Evolutionary conservation across 2,329 filamentous ascomycete species (phyloP).

Genomic region (Arthrobotrys sinensis): DNA sequence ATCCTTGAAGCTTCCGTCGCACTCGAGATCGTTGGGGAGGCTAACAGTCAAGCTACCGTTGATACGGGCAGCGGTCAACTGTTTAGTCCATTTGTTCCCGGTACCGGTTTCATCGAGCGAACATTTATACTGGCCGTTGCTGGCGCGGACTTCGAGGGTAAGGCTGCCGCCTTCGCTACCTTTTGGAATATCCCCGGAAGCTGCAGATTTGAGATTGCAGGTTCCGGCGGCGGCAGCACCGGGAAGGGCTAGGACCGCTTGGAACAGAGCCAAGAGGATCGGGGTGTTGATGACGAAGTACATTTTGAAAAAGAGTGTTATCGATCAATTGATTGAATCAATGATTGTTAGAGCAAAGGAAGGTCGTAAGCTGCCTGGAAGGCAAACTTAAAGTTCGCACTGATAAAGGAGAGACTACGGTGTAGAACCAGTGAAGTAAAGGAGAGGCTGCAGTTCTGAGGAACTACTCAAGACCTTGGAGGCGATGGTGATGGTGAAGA

Average conservation of each 20-base stretch:
- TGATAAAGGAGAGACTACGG: constrained; percentile 15
- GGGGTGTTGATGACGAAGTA: constrained; percentile 26
- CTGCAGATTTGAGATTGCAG: not conserved
- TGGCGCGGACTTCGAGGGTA: not conserved
- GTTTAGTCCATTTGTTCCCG: not conserved
- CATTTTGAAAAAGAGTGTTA: constrained; percentile 9
- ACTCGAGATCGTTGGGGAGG: not conserved
- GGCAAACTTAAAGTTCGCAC: not conserved
- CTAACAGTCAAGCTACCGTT: constrained; percentile 11
- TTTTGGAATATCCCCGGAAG: not conserved
- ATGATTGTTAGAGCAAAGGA: not conserved
- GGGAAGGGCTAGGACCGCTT: constrained; percentile 18
- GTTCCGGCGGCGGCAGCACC: not conserved
- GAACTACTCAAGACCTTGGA: constrained; percentile 8
- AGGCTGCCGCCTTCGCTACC: constrained; percentile 1
- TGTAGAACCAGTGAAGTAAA: not conserved
- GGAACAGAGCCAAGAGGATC: constrained; percentile 30
- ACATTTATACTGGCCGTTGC: not conserved
- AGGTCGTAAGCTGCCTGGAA: not conserved
- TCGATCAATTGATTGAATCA: not conserved
- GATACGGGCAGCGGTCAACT: not conserved
- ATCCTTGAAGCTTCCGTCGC: not conserved
- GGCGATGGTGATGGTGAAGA: not conserved
- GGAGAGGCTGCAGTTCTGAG: constrained; percentile 19
- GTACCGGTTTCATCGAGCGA: not conserved